Base-by-base conservation (phyloP, 176 grass and related monocot genomes). In the Pharus latifolius region DNA sequence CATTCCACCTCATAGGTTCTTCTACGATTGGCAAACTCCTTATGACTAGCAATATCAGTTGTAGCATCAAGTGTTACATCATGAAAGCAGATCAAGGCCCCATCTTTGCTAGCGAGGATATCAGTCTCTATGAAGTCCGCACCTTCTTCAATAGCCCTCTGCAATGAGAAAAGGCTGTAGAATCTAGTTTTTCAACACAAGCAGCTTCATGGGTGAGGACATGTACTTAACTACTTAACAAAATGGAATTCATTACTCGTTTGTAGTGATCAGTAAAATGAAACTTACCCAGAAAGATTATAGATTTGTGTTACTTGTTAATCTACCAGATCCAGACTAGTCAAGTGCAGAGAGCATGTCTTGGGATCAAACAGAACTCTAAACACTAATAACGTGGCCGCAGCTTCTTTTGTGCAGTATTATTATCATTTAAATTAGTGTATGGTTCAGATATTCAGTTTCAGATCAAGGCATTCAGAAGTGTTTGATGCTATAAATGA, bases 61-160 rank as follows among this genome's bases (percentile, higher is more conserved):
- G 81, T 90, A 64, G 25, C 60, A 69, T 93, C 94, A 77, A 98
- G 86, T 81, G 42, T 98, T 52, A 93, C 89, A 85, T 98, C 94
- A 81, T 98, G 94, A 83, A 98, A 93, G 67, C 94, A 98, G 81
- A 98, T 79, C 74, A 92, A 76, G 49, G 53, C 55, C 33, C 93
- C 93, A 74, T 97, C 93, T 69, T 92, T 92, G 73, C 50, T 97
- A 44, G 89, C 86, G 70, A 97, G 84, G 46, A 97, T 90, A 72
- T 97, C 93, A 24, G 93, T 78, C 73, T 97, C 93, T 87, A 97
- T 97, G 82, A 97, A 97, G 77, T 97, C 93, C 0, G 93, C 83
- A 69, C 93, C 93, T 78, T 97, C 89, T 80, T 85, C 78, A 75
- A 97, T 92, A 56, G 93, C 93, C 57, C 83, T 97, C 93, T 97